Base-by-base conservation (phyloP, 257 asterid species). In the Fraxinus excelsior region DNA sequence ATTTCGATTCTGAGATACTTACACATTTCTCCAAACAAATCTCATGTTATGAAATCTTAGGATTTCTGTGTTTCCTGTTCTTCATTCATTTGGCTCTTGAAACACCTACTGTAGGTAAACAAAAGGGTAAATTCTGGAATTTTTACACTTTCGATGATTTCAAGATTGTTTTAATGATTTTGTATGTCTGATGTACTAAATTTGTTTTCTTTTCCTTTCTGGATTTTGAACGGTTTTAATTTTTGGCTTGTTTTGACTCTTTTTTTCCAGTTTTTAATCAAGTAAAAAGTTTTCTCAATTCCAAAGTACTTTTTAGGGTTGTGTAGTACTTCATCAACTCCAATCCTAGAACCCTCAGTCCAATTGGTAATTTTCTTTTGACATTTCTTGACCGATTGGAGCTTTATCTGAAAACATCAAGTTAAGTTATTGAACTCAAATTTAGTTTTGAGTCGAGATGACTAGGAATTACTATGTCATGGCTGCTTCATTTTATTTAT, bases 231-330 rank as follows among this genome's bases (percentile, higher is more conserved):
- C 75, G 70, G 76, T 77, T 60, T 7, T 3, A 11, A 60, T 14
- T 8, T 60, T 60, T 25, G 1, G 18, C 32, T 60, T 60, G 23
- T 74, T 83, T 81, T 84, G 85, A 84, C 82, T 60, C 49, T 74
- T 77, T 35, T 75, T 23, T 37, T 37, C 51, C 76, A 31, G 69
- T 75, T 67, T 68, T 72, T 49, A 46, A 18, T 73, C 32, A 51
- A 49, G 75, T 67, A 42, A 67, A 79, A 64, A 68, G 34, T 67
- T 75, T 74, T 71, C 67, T 84, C 74, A 19, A 7, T 70, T 60
- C 67, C 49, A 79, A 77, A 70, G 76, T 42, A 69, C 77, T 80
- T 82, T 83, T 7, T 74, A 77, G 91, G 91, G 94, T 86, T 85
- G 86, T 84, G 84, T 29, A 23, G 65, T 56, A 56, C 60, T 32